These are phyloP conservation scores for Ustilago hordei DNA, from an alignment of 1,284 basidiomycete species.

Conservation along the genomic window DNA sequence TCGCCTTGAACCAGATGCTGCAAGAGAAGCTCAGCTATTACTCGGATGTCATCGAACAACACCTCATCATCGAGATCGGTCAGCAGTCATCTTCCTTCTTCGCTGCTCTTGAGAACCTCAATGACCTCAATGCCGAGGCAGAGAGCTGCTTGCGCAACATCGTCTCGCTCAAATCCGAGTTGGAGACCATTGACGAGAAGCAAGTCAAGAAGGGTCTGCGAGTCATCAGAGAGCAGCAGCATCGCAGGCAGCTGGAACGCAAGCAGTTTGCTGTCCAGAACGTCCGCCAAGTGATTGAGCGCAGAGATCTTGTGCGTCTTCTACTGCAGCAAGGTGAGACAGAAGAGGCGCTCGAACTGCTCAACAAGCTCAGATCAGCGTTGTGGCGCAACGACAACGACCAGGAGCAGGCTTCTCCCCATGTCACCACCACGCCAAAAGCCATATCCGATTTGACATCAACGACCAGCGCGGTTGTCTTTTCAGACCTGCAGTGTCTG, in stretches of 20 bases:
- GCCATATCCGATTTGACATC: not conserved
- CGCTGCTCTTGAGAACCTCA: constrained; percentile 91
- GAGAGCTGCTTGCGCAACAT: constrained; percentile 84
- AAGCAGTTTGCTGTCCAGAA: constrained; percentile 41
- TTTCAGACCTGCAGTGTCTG: constrained; percentile 37
- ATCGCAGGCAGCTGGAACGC: constrained; percentile 51
- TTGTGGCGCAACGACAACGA: constrained; percentile 7
- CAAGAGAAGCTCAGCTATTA: constrained; percentile 94
- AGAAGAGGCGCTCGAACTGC: constrained; percentile 63
- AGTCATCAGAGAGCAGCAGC: constrained; percentile 49
- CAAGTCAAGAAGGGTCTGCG: constrained; percentile 69
- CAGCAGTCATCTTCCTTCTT: constrained; percentile 93
- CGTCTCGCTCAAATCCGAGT: constrained; percentile 77
- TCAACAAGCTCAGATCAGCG: constrained; percentile 41
- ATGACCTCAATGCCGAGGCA: constrained; percentile 90
- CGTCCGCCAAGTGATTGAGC: constrained; percentile 55
- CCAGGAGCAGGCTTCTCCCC: not conserved
- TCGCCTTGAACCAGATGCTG: constrained; percentile 74
- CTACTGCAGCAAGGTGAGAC: constrained; percentile 63
- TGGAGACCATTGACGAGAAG: constrained; percentile 82
- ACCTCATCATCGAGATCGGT: constrained; percentile 92
- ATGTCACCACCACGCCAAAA: not conserved
- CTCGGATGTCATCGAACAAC: constrained; percentile 92
- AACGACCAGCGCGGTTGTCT: not conserved
- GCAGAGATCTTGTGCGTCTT: constrained; percentile 55